phyloP scores from a whole-genome alignment of 2,329 filamentous ascomycete genomes.

The Stachybotrys echinatus region DNA sequence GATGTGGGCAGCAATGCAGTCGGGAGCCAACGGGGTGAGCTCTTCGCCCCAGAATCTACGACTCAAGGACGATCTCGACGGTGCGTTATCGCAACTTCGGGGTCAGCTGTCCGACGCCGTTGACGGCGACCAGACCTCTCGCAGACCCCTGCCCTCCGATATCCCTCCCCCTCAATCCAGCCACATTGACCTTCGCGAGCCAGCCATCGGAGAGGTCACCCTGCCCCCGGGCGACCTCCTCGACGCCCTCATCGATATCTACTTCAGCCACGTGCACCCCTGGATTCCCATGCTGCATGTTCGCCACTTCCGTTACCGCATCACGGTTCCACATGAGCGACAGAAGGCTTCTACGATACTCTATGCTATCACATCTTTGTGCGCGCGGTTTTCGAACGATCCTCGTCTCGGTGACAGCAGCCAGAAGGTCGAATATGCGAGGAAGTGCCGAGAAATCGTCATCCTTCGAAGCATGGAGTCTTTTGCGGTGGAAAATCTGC shows the following conservation, averaged over 20 bases:
- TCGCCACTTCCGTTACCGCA: conserved; percentile 13
- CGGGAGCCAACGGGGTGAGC: too few species aligned
- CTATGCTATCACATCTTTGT: conserved; percentile 26
- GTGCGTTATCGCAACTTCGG: too few species aligned
- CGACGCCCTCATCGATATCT: conserved; percentile 24
- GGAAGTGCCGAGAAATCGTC: conserved; percentile 21
- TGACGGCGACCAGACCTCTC: too few species aligned
- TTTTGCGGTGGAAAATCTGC: conserved; percentile 27
- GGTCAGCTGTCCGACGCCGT: too few species aligned
- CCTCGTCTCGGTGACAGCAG: conserved; percentile 15
- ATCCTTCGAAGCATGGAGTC: conserved; percentile 26
- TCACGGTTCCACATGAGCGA: conserved; percentile 9
- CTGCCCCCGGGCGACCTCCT: conserved; percentile 27
- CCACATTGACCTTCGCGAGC: too few species aligned
- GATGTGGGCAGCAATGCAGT: conserved; percentile 14
- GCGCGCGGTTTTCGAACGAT: conserved; percentile 19
- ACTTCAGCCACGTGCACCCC: conserved; percentile 30
- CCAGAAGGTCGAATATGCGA: conserved; percentile 15
- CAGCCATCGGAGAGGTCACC: too few species aligned
- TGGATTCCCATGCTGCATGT: conserved; percentile 27
- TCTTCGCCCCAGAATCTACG: too few species aligned
- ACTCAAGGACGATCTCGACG: too few species aligned
- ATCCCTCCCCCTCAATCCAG: too few species aligned
- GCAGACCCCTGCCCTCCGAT: too few species aligned
- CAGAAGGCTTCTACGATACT: conserved; percentile 22